phyloP scores from a whole-genome alignment of 805 yeast genomes.

The Zygoascus bituminiphila region DNA sequence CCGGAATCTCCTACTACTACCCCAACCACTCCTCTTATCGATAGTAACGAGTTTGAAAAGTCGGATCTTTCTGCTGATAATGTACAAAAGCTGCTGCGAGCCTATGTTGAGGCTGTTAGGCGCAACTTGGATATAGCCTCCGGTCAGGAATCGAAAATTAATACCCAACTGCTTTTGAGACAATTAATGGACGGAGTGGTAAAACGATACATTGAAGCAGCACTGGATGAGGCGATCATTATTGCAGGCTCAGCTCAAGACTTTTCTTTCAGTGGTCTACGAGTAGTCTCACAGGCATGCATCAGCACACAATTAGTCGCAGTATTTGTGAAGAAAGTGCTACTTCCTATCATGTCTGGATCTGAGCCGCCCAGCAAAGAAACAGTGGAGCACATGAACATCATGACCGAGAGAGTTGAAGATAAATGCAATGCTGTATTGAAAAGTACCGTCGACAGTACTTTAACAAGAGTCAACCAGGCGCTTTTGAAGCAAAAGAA shows the following conservation, averaged over 20 bases:
- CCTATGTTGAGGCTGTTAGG: constrained; percentile 69
- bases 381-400: constrained; percentile 55
- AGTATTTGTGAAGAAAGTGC: constrained; percentile 62
- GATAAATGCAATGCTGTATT: constrained; percentile 55
- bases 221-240: constrained; percentile 56
- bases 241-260: constrained; percentile 21
- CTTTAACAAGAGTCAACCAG: constrained; percentile 41
- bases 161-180: constrained; percentile 59
- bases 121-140: constrained; percentile 70
- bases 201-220: constrained; percentile 62
- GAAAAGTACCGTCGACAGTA: constrained; percentile 44
- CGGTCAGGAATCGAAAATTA: constrained; percentile 41
- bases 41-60: constrained; percentile 3
- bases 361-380: constrained; percentile 48
- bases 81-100: constrained; percentile 57
- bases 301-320: constrained; percentile 61
- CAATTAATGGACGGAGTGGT: constrained; percentile 63
- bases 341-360: constrained; percentile 64
- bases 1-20: constrained; percentile 1
- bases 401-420: constrained; percentile 53
- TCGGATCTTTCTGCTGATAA: constrained; percentile 10
- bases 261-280: constrained; percentile 41
- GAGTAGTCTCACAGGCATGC: constrained; percentile 43
- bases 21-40: background rate
- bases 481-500: constrained; percentile 60